phyloP scores from a whole-genome alignment of 2,329 filamentous ascomycete genomes.

The Exophiala dermatitidis region DNA sequence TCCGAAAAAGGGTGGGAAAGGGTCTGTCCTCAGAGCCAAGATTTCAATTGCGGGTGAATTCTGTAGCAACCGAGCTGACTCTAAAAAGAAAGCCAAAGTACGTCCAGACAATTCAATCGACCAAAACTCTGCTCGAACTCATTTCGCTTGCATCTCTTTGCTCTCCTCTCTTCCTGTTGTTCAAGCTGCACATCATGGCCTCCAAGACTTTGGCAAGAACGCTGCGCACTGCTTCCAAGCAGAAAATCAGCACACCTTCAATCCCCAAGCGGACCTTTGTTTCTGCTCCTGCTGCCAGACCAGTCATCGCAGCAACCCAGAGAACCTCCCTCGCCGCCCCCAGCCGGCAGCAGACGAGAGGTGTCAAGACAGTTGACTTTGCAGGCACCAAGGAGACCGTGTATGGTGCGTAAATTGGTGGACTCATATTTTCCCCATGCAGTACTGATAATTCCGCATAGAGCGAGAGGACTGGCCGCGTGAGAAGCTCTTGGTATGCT shows the following conservation, averaged over 20 bases:
- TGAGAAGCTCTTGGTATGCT: constrained; percentile 86
- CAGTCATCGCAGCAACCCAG: constrained; percentile 42
- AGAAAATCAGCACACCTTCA: constrained; percentile 47
- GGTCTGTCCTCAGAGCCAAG: constrained; percentile 4
- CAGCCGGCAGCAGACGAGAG: constrained; percentile 64
- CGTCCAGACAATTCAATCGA: not conserved
- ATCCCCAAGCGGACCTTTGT: constrained; percentile 53
- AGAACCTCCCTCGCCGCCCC: constrained; percentile 41
- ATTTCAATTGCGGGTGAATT: not conserved
- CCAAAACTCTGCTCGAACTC: constrained; percentile 19
- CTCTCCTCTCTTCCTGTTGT: constrained; percentile 5
- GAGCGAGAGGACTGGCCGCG: constrained; percentile 98
- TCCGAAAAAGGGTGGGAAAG: not conserved
- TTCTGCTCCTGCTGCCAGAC: constrained; percentile 49
- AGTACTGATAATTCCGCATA: constrained; percentile 34
- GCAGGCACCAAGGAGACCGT: constrained; percentile 91
- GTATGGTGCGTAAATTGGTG: constrained; percentile 57
- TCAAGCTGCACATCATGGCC: constrained; percentile 36
- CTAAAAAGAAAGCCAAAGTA: not conserved
- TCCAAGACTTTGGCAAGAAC: constrained; percentile 48
- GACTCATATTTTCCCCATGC: not conserved
- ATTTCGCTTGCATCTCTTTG: not conserved
- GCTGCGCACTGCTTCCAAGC: constrained; percentile 49
- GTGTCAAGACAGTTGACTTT: constrained; percentile 98
- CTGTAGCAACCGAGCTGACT: not conserved